These are phyloP conservation scores for Orbilia quercus DNA, from an alignment of 2,329 filamentous ascomycete species.

Conservation along the genomic window DNA sequence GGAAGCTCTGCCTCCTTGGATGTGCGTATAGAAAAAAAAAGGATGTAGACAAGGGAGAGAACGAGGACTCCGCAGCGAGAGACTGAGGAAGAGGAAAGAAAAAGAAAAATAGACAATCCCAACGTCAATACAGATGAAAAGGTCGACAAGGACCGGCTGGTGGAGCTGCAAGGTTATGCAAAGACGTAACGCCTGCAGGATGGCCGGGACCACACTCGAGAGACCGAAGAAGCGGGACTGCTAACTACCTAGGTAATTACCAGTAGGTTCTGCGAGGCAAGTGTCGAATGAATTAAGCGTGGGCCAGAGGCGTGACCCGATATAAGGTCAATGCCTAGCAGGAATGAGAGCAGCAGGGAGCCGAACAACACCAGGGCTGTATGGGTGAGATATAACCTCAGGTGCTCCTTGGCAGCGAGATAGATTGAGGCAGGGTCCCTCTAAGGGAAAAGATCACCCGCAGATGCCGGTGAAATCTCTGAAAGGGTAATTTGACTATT, in stretches of 20 bases:
- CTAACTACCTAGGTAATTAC: no score
- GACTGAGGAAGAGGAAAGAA: slow-evolving; percentile 6
- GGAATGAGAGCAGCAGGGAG: slow-evolving; percentile 47
- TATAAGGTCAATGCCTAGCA: slow-evolving; percentile 41
- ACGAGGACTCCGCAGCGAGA: slow-evolving; percentile 29
- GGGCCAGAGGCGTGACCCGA: slow-evolving; percentile 39
- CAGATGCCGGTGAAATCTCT: slow-evolving; percentile 49
- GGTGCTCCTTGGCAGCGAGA: slow-evolving; percentile 44
- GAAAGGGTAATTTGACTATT: slow-evolving; percentile 52
- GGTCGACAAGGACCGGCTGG: slow-evolving; percentile 25
- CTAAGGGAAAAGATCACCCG: slow-evolving; percentile 55
- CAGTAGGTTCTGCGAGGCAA: slow-evolving; percentile 31
- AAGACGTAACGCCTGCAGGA: slow-evolving; percentile 55
- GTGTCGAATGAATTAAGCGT: slow-evolving; percentile 48
- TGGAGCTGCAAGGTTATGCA: slow-evolving; percentile 47
- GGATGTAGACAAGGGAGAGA: slow-evolving; percentile 44
- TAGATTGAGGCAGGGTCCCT: slow-evolving; percentile 39
- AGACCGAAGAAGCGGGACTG: slow-evolving; percentile 40
- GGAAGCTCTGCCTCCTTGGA: slow-evolving; percentile 57
- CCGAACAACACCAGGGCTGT: slow-evolving; percentile 52
- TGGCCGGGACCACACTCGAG: slow-evolving; percentile 43
- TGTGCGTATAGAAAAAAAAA: slow-evolving; percentile 32
- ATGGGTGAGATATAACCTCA: slow-evolving; percentile 34
- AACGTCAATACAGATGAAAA: slow-evolving; percentile 49
- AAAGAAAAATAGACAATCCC: slow-evolving; percentile 47